These are phyloP conservation scores for Pholiota microspora DNA, from an alignment of 768 basidiomycete species.

Conservation along the genomic window DNA sequence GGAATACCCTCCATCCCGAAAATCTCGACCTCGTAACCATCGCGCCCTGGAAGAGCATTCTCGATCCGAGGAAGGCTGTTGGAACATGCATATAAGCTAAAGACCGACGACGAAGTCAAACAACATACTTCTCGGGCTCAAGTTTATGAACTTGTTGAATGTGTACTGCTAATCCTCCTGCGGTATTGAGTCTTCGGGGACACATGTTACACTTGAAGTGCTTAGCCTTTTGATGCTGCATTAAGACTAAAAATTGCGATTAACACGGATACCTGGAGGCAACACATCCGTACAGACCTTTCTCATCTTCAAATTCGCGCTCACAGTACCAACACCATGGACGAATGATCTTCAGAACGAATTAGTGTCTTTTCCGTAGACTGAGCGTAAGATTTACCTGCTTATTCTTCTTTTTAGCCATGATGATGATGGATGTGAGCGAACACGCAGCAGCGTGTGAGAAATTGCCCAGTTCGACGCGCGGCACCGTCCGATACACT, in stretches of 20 bases:
- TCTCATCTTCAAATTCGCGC: constrained; percentile 99
- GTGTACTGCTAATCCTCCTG: constrained; percentile 96
- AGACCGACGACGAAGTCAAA: background rate
- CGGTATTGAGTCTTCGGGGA: constrained; percentile 92
- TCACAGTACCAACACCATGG: constrained; percentile 99
- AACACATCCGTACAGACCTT: constrained; percentile 54
- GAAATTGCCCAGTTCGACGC: constrained; percentile 6
- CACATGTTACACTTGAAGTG: constrained; percentile 99
- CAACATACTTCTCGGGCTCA: constrained; percentile 84
- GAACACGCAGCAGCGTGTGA: constrained; percentile 13
- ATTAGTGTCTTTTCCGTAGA: background rate
- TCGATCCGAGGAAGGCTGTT: constrained; percentile 82
- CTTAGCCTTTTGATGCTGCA: constrained; percentile 99
- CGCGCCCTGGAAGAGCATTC: constrained; percentile 93
- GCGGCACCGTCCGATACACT: no score
- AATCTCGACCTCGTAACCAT: constrained; percentile 98
- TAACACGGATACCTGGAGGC: background rate
- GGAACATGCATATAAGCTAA: constrained; percentile 2
- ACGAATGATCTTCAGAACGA: constrained; percentile 58
- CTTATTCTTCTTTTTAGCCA: constrained; percentile 64
- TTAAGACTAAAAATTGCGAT: constrained; percentile 65
- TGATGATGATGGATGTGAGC: constrained; percentile 19
- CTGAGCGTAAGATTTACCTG: constrained; percentile 32
- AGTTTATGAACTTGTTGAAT: constrained; percentile 99
- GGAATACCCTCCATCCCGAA: constrained; percentile 99